Conservation (phyloP, 257 asterid species). For the Solanum ossicruentum region DNA sequence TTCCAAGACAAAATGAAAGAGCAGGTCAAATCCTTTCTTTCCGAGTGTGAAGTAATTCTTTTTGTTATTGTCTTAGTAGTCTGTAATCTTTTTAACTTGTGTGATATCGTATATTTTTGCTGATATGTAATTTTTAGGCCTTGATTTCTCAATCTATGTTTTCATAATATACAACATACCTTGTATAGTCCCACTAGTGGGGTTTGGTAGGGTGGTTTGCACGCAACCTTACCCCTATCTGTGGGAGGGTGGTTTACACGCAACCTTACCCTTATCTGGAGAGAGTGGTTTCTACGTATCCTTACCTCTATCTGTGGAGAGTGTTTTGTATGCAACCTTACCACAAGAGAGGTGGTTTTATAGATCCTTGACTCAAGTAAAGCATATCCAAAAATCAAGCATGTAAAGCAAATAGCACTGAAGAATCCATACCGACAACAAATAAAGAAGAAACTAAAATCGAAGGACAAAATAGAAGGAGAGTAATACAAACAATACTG, state of each 20-base stretch:
- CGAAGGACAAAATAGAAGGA: not conserved
- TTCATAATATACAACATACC: not conserved
- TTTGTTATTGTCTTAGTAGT: not conserved
- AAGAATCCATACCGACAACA: not conserved
- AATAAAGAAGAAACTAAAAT: not conserved
- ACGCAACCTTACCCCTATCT: not conserved
- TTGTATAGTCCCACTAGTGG: not conserved
- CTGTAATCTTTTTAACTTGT: not conserved
- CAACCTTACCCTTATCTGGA: not conserved
- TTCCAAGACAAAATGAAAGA: conserved; percentile 97
- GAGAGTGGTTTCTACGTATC: not conserved
- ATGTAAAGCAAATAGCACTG: not conserved
- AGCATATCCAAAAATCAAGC: not conserved
- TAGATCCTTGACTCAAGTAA: not conserved
- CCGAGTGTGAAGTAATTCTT: not conserved
- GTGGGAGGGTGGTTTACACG: not conserved
- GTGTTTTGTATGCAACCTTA: not conserved
- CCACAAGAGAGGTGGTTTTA: not conserved
- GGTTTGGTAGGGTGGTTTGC: not conserved
- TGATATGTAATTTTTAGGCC: not conserved
- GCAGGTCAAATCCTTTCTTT: conserved; percentile 37
- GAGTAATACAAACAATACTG: not conserved
- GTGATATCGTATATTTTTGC: not conserved
- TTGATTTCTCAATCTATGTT: not conserved
- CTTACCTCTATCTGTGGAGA: not conserved